Evolutionary conservation across 352 stramenopile genomes (phyloP).

Genomic region (Phytophthora lateralis): DNA sequence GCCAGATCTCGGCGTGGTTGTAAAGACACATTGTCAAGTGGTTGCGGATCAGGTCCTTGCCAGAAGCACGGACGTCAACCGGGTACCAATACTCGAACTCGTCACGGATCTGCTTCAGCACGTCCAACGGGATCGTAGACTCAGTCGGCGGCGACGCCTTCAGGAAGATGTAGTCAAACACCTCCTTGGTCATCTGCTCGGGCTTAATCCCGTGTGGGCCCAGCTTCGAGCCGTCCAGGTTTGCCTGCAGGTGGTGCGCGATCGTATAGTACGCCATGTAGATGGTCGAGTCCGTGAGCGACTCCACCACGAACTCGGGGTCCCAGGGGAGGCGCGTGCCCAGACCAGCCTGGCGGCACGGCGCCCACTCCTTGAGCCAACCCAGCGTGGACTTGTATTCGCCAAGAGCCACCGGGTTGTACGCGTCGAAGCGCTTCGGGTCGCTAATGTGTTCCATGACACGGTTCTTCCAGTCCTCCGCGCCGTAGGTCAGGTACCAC

Average conservation of each 20-base stretch:
- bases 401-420: conserved; percentile 92
- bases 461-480: conserved; percentile 97
- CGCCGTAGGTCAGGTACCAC: conserved; percentile 99
- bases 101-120: conserved; percentile 93
- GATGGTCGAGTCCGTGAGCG: conserved; percentile 99
- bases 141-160: conserved; percentile 82
- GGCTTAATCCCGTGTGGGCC: conserved; percentile 87
- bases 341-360: conserved; percentile 97
- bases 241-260: conserved; percentile 96
- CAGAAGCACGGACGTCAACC: conserved; percentile 97
- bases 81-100: conserved; percentile 99
- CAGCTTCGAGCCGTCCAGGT: conserved; percentile 93
- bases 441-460: conserved; percentile 96
- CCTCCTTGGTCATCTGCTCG: conserved; percentile 93
- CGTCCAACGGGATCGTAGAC: conserved; percentile 88
- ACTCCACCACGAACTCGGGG: conserved; percentile 99
- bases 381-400: conserved; percentile 98
- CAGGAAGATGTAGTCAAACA: conserved; percentile 99
- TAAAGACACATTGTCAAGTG: conserved; percentile 99
- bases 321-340: conserved; percentile 98
- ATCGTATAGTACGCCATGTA: conserved; percentile 99
- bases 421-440: conserved; percentile 93
- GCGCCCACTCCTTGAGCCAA: conserved; percentile 99
- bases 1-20: conserved; percentile 99
- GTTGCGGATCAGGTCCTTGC: conserved; percentile 97